A percentile compares a stretch with the other conserved stretches of the same genome.
Conservation (phyloP, 164 flowering plant genomes). For the Piper longum region DNA sequence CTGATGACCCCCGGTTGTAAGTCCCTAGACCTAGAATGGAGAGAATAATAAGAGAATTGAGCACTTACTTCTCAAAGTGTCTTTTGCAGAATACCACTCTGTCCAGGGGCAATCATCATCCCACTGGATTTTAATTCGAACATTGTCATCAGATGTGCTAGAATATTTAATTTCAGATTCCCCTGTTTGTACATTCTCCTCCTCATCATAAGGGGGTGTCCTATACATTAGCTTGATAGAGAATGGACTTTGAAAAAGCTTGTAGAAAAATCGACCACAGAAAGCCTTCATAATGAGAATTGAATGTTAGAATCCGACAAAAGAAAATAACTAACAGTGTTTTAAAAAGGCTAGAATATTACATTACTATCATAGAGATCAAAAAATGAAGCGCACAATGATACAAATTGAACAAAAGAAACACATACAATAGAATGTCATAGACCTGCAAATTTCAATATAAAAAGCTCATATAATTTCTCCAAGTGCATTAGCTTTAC, state of each 20-base stretch:
- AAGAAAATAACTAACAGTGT: not conserved
- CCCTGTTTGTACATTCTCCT: constrained; percentile 28
- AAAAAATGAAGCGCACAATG: not conserved
- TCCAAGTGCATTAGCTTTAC: constrained; percentile 93
- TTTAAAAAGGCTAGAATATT: not conserved
- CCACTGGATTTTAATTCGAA: constrained; percentile 48
- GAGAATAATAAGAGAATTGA: too few relatives aligned
- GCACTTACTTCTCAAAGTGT: constrained; percentile 55
- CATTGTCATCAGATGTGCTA: constrained; percentile 19
- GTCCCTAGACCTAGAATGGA: too few relatives aligned
- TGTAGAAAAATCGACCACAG: constrained; percentile 46
- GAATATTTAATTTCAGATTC: constrained; percentile 35
- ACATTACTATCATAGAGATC: not conserved
- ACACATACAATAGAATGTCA: not conserved
- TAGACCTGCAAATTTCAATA: constrained; percentile 83
- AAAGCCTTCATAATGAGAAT: constrained; percentile 47
- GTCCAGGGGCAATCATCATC: constrained; percentile 99
- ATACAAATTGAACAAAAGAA: not conserved
- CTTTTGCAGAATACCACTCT: constrained; percentile 96
- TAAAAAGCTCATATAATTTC: constrained; percentile 82
- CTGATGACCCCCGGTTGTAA: too few relatives aligned
- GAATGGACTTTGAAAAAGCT: constrained; percentile 49
- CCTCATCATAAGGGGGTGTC: constrained; percentile 58
- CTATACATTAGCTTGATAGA: constrained; percentile 80
- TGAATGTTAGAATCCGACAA: too few relatives aligned